Percentiles rank a stretch among this genome's conserved stretches.
phyloP scores from a whole-genome alignment of 805 yeast genomes.

The Candida hungchunana region DNA sequence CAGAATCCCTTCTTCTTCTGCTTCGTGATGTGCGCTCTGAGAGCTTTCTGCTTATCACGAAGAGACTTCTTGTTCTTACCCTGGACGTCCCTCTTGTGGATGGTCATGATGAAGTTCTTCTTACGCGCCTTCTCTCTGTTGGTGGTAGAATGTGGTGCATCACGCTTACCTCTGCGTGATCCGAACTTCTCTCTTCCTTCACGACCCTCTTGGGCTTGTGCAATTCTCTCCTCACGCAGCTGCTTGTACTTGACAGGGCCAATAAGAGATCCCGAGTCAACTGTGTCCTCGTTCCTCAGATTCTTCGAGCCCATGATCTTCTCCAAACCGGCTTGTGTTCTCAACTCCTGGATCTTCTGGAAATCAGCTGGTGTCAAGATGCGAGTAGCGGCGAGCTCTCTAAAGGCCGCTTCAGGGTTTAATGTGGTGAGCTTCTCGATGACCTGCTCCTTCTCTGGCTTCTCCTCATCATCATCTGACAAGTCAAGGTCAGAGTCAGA shows the following conservation, averaged over 20 bases:
- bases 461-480: slow-evolving; percentile 31
- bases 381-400: slow-evolving; percentile 62
- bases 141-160: slow-evolving; percentile 80
- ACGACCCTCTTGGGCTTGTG: slow-evolving; percentile 82
- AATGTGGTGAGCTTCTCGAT: slow-evolving; percentile 34
- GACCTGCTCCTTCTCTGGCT: slow-evolving; percentile 22
- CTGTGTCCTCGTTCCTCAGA: slow-evolving; percentile 70
- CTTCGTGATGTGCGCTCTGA: slow-evolving; percentile 81
- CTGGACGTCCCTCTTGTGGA: slow-evolving; percentile 90
- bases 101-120: slow-evolving; percentile 99
- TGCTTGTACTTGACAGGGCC: slow-evolving; percentile 79
- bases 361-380: slow-evolving; percentile 97
- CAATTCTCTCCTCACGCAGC: slow-evolving; percentile 85
- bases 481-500: slow-evolving; percentile 50
- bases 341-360: slow-evolving; percentile 88
- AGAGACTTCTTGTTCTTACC: slow-evolving; percentile 90
- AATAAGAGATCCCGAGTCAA: slow-evolving; percentile 71
- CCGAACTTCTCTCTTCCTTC: slow-evolving; percentile 92
- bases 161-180: slow-evolving; percentile 77
- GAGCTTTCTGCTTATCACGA: slow-evolving; percentile 82
- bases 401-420: slow-evolving; percentile 41
- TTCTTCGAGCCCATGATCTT: slow-evolving; percentile 68
- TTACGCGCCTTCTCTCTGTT: slow-evolving; percentile 94
- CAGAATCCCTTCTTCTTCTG: slow-evolving; percentile 84
- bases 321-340: slow-evolving; percentile 79